Evolutionary conservation across 345 rosid species (phyloP).

Genomic region (Trapa bicornis): DNA sequence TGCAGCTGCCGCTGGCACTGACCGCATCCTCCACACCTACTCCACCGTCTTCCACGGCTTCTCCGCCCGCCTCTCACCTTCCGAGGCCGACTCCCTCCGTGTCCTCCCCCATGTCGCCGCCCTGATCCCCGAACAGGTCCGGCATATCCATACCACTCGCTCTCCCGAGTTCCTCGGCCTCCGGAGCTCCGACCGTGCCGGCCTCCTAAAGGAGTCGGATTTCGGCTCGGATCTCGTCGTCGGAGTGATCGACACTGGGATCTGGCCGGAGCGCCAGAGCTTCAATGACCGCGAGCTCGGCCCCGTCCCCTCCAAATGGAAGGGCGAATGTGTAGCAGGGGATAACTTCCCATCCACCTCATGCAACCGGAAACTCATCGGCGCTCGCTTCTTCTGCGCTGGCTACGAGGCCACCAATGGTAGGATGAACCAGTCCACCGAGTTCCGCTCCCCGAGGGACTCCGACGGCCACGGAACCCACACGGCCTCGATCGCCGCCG

Average conservation of each 20-base stretch:
- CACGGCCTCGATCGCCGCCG: conserved; percentile 77
- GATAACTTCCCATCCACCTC: conserved; percentile 26
- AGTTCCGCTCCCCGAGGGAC: conserved; percentile 71
- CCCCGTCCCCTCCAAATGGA: conserved; percentile 69
- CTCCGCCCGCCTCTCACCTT: conserved; percentile 55
- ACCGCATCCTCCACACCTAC: conserved; percentile 60
- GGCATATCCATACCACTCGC: conserved; percentile 69
- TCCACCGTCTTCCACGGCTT: conserved; percentile 91
- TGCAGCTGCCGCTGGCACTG: conserved; percentile 3
- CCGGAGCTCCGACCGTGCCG: conserved; percentile 45
- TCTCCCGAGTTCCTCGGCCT: conserved; percentile 93
- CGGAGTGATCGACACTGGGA: conserved; percentile 82
- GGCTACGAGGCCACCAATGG: conserved; percentile 83
- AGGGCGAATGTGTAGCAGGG: conserved; percentile 45
- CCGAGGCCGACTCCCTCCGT: conserved; percentile 30
- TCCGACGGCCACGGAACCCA: conserved; percentile 92
- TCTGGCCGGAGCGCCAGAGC: conserved; percentile 86
- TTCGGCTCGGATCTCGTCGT: conserved; percentile 92
- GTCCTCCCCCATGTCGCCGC: conserved; percentile 45
- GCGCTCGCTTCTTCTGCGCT: conserved; percentile 53
- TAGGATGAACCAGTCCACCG: conserved; percentile 52
- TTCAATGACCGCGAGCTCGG: conserved; percentile 72
- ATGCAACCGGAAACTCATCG: conserved; percentile 72
- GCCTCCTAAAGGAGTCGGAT: conserved; percentile 69
- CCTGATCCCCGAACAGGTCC: conserved; percentile 62